Base-by-base conservation (phyloP, 2,329 filamentous ascomycete genomes). In the Blumeria graminis region DNA sequence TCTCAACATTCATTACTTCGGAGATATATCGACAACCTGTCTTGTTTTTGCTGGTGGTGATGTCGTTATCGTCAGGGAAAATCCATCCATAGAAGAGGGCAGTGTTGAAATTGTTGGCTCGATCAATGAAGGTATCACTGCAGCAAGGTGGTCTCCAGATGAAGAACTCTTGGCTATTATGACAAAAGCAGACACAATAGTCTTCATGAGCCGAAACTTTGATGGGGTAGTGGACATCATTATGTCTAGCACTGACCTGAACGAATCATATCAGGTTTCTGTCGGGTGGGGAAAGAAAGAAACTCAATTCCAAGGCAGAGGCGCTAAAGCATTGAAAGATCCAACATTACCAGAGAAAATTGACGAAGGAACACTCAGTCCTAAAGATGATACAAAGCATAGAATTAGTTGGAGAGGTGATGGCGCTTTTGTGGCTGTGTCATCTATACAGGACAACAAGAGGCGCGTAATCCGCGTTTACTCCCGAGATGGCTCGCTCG, bases 241-340 rank as follows among this genome's bases (percentile, higher is more conserved):
- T 36, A 80, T 96, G 68, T 78, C 77, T 0, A 67, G 73, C 0
- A 86, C 89, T 48, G 90, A 94, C 68, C 76, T 94, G 60, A 84
- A 84, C 63, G 78, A 80, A n/a, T 96, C 84, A 32, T 92, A 83
- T 67, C 89, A 95, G 71, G 92, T 95, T 57, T 93, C 88, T 18
- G 90, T 98, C 22, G 92, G 92, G 54, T 98, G 92, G 92, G 92
- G 92, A 58, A 96, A 96, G 72, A 87, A 85, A 66, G 92, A 98
- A 70, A 98, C 92, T 0, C 92, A 98, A 68, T 98, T 98, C 68
- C 86, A 95, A 65, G 92, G 92, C 55, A 87, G 86, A 64, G 80
- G 89, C 60, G 90, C 89, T 57, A 81, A 80, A 70, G 88, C 88
- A 18, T 72, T 96, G 61, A 78, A 86, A 56, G 92, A 98, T 68